Base-by-base conservation (phyloP, 352 stramenopile species). In the Phytophthora fragariae region DNA sequence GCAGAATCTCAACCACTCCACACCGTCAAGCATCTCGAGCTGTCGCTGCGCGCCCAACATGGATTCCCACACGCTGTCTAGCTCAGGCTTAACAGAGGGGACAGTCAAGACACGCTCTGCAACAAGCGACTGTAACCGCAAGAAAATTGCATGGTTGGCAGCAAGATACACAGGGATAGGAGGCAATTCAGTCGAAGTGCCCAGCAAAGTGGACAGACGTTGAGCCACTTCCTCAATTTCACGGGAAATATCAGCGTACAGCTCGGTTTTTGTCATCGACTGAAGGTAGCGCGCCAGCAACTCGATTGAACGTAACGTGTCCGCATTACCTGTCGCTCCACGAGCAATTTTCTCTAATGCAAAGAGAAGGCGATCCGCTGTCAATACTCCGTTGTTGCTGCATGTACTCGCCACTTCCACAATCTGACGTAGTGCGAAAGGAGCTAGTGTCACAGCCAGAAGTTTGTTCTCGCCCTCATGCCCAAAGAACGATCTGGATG, bases 1-100 rank as follows among this genome's bases (percentile, higher is more conserved):
- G 29, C 84, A 92, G 59, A 95, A 95, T 35, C 80, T 73, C 54
- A 92, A 50, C 85, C 86, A 93, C 62, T 90, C 78, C 44, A 85
- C 76, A 9, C 84, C 82, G 54, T 91, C 80, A 24, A 92, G 60
- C 46, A 93, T 24, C 56, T 90, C 76, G 2, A 93, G 70, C 6
- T 87, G 83, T 21, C 49, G 57, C 54, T 92, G 85, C 14, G 68
- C 49, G 8, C 70, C 55, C 11, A 82, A 11, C 21, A 92, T 73
- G 15, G 73, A 72, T 4, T 70, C 27, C 85, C 83, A 93, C 27
- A 83, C 53, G 24, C 3, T 54, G 1, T 86, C 70, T 3, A 87
- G 63, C 0, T 85, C 68, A 0, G 14, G n/a, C 14, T 70, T 79
- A 21, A 77, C 62, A 0, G 46, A 68, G 0, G 68, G 57, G 41